Conservation (phyloP, 495 filamentous ascomycete species). For the Aspergillus olivimuriae region DNA sequence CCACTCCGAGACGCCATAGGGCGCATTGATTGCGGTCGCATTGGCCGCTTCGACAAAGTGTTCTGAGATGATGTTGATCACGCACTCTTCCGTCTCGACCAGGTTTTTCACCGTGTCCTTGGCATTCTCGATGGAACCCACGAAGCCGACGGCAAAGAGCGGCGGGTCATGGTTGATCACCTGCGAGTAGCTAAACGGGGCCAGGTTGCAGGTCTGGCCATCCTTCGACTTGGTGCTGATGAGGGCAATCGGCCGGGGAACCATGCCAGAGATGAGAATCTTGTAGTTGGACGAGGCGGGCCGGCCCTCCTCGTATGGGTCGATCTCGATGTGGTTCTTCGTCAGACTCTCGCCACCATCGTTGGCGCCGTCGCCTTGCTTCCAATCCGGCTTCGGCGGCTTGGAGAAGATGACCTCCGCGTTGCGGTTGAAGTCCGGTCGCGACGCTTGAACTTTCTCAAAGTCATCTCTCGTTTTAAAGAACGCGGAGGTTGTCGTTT, state of each 20-base stretch:
- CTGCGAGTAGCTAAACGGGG: constrained; percentile 82
- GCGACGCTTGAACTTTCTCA: constrained; percentile 64
- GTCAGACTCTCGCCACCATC: constrained; percentile 47
- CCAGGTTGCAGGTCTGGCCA: constrained; percentile 63
- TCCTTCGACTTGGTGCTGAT: constrained; percentile 54
- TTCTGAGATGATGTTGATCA: constrained; percentile 84
- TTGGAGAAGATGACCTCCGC: constrained; percentile 57
- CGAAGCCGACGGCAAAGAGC: constrained; percentile 76
- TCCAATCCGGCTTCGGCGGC: constrained; percentile 70
- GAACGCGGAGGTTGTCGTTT: constrained; percentile 9
- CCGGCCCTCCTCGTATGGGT: constrained; percentile 70
- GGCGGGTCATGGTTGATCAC: constrained; percentile 86
- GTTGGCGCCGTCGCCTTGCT: constrained; percentile 69
- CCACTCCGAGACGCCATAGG: constrained; percentile 79
- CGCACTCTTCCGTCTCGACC: constrained; percentile 59
- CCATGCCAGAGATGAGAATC: constrained; percentile 78
- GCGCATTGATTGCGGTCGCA: constrained; percentile 66
- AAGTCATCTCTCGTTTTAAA: constrained; percentile 55
- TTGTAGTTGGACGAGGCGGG: constrained; percentile 77
- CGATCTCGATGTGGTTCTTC: constrained; percentile 67
- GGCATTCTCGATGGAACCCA: constrained; percentile 38
- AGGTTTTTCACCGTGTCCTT: constrained; percentile 81
- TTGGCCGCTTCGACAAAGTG: constrained; percentile 87
- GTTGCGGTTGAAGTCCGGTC: constrained; percentile 55
- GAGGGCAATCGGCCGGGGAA: constrained; percentile 72